Base-by-base conservation (phyloP, 345 rosid genomes). In the Arabis alpina region DNA sequence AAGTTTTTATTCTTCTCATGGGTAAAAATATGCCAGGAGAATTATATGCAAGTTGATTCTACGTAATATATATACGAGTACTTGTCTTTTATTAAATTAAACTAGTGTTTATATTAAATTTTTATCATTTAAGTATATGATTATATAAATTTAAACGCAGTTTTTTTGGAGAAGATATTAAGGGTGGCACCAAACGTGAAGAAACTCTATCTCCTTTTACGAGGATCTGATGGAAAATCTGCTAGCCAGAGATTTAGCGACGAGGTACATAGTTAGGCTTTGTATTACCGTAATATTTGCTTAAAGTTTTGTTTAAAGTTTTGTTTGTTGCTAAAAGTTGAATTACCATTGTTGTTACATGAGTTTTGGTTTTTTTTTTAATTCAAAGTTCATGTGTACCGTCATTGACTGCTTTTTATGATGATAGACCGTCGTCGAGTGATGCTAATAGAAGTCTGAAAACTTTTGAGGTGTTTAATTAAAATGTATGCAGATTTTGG, bases 121-220 rank as follows among this genome's bases (percentile, higher is more conserved):
- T 19, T 19, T 8, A 12, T 42, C 3, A 3, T 54, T 4, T 34
- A 14, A 25, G 3, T 39, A 51, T 39, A 51, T 15, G 8, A 15
- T 66, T n/a, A 10, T 48, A 8, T 58, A 41, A 41, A 25, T 56
- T 56, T 15, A 3, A 61, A 28, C 74, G 82, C 82, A 93, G 95
- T 93, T 76, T 82, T 90, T 52, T 67, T 83, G 81, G 98, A 93
- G 86, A 93, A 90, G 74, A 76, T 86, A 64, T 16, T 87, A 45
- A 90, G 97, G 66, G 86, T 88, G 61, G 90, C 91, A 55, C 97
- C 97, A 16, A 86, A 90, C 55, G 84, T 90, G 79, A 90, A 86
- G 87, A 93, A 80, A 73, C 60, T 93, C 4, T 90, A 86, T 74
- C 91, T 93, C 52, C 89, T 93, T 50, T 50, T 90, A 39, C 81